Evolutionary conservation across 495 filamentous ascomycete genomes (phyloP).

Genomic region (Lindgomyces ingoldianus): DNA sequence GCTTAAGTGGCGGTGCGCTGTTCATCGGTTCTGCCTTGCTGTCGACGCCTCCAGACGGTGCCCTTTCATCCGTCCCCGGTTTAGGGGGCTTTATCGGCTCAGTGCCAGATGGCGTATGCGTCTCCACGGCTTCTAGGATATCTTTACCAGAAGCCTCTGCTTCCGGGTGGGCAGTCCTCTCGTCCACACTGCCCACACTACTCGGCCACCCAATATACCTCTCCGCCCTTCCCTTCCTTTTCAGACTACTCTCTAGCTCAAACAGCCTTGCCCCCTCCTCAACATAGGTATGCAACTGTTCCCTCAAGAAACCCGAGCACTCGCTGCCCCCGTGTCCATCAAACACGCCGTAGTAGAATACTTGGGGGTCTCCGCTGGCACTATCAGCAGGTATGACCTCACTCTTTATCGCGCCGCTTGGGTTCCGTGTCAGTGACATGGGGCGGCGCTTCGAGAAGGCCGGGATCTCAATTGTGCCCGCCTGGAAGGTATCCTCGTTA

Average conservation of each 20-base stretch:
- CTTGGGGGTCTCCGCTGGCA: conserved; percentile 83
- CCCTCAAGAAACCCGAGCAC: conserved; percentile 82
- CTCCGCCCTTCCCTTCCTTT: conserved; percentile 32
- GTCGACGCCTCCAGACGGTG: conserved; percentile 38
- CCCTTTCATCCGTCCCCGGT: conserved; percentile 40
- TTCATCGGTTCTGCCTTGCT: conserved; percentile 30
- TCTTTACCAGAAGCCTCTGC: conserved; percentile 33
- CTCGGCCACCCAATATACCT: conserved; percentile 25
- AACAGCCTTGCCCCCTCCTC: conserved; percentile 76
- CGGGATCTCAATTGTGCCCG: conserved; percentile 87
- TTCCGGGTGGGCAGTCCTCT: conserved; percentile 36
- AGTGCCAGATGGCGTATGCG: conserved; percentile 37
- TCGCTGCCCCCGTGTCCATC: conserved; percentile 93
- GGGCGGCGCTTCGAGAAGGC: conserved; percentile 85
- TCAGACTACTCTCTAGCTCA: conserved; percentile 70
- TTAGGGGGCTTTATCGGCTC: conserved; percentile 40
- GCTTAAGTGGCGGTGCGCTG: conserved; percentile 29
- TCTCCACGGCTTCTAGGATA: conserved; percentile 44
- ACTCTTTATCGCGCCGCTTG: conserved; percentile 40
- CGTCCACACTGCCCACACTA: conserved; percentile 22
- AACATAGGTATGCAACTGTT: conserved; percentile 83
- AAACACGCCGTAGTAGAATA: conserved; percentile 96
- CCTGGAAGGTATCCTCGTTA: conserved; percentile 95
- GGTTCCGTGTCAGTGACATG: conserved; percentile 59
- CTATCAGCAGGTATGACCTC: conserved; percentile 67